Base-by-base conservation (phyloP, 345 rosid genomes). In the Rhodamnia argentea region DNA sequence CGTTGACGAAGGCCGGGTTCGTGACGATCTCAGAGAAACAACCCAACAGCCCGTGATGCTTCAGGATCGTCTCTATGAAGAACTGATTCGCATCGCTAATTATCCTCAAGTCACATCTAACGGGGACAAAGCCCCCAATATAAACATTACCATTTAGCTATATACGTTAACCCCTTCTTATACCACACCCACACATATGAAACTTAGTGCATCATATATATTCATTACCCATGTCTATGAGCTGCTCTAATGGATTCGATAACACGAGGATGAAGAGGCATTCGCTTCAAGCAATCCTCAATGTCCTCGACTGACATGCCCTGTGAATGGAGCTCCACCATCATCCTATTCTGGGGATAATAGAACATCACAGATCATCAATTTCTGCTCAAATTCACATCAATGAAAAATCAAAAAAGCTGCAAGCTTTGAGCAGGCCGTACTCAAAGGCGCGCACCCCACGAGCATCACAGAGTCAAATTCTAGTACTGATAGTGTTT, bases 11-110 rank as follows among this genome's bases (percentile, higher is more conserved):
- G 52, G 84, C 86, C 1, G 94, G 96, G 83, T 95, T 94, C 3
- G 99, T 94, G 89, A 84, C 78, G 15, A 94, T 93, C 74, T 92
- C 93, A 0, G 98, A 94, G 86, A 96, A 96, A 90, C 91, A 93
- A 82, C 89, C 93, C 89, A 91, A 82, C 88, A 95, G 87, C 62
- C 91, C 87, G 59, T 94, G 95, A 85, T 92, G 91, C 52, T 94
- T 95, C 91, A 95, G 83, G 86, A 95, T 96, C 83, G 93, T 94
- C 88, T 92, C 96, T 23, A 96, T 94, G 89, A 94, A 96, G 88
- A 94, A 94, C 29, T 87, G 93, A 84, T 94, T 96, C 2, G 99
- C 98, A 84, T 96, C 99, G 84, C 98, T 95, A 87, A 95, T 87
- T 83, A 95, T 91, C 91, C 90, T 96, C 82, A 96, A 85, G 83